Conservation (phyloP, 2,329 filamentous ascomycete species). For the Verticillium alfalfae region DNA sequence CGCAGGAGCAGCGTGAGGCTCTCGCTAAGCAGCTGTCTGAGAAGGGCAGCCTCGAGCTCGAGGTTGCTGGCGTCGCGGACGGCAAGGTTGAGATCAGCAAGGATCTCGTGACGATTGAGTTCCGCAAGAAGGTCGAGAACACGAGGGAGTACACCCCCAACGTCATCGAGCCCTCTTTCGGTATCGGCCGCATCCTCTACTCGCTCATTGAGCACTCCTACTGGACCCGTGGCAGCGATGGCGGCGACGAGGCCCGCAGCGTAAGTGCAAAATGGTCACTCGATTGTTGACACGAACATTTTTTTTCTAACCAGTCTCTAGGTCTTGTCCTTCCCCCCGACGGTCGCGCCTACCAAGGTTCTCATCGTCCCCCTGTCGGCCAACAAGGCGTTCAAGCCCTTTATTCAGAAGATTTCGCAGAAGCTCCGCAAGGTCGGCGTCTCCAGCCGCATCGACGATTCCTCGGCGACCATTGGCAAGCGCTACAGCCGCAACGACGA, state of each 20-base stretch:
- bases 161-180: slow-evolving; percentile 95
- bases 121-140: slow-evolving; percentile 75
- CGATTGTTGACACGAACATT: not conserved
- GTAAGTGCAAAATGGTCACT: slow-evolving; percentile 48
- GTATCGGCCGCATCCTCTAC: slow-evolving; percentile 92
- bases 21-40: slow-evolving; percentile 68
- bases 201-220: slow-evolving; percentile 90
- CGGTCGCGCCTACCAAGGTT: slow-evolving; percentile 90
- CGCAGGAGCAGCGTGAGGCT: slow-evolving; percentile 77
- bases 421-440: slow-evolving; percentile 72
- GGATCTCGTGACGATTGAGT: slow-evolving; percentile 79
- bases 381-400: slow-evolving; percentile 75
- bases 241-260: slow-evolving; percentile 76
- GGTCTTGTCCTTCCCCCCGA: slow-evolving; percentile 50
- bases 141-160: slow-evolving; percentile 90
- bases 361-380: slow-evolving; percentile 84
- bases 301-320: slow-evolving; percentile 29
- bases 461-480: slow-evolving; percentile 88
- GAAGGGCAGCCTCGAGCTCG: slow-evolving; percentile 69
- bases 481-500: slow-evolving; percentile 94
- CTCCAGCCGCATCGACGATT: slow-evolving; percentile 84
- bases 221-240: slow-evolving; percentile 71
- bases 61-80: slow-evolving; percentile 60
- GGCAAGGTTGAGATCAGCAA: slow-evolving; percentile 75
- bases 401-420: slow-evolving; percentile 65